Percentiles rank a stretch among this genome's conserved stretches.
Conservation (phyloP, 2,329 filamentous ascomycete species). For the Sporothrix phasma region DNA sequence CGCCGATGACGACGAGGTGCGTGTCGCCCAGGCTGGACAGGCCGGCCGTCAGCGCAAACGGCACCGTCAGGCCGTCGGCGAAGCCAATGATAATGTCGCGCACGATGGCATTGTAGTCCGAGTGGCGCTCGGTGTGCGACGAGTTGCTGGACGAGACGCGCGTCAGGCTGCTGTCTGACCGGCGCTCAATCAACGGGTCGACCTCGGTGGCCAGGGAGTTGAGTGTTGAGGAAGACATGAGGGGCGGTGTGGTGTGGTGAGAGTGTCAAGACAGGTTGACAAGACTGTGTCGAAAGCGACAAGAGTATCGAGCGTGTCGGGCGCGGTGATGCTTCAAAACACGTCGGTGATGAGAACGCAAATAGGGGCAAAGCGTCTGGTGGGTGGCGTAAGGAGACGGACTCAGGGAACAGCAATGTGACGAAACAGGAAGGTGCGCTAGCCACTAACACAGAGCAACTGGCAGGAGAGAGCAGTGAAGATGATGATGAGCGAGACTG, state of each 20-base stretch:
- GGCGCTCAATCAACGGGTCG: constrained; percentile 19
- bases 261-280: not conserved
- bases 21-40: constrained; percentile 56
- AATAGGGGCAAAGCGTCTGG: not conserved
- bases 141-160: constrained; percentile 15
- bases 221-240: constrained; percentile 11
- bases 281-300: too few species aligned
- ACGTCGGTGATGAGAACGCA: not conserved
- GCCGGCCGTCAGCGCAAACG: constrained; percentile 68
- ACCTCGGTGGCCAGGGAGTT: constrained; percentile 11
- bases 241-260: not conserved
- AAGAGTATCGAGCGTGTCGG: too few species aligned
- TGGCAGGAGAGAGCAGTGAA: not conserved
- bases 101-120: constrained; percentile 36
- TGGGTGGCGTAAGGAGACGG: not conserved
- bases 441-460: constrained; percentile 15
- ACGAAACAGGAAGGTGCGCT: constrained; percentile 18
- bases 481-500: not conserved
- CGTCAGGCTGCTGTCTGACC: constrained; percentile 18
- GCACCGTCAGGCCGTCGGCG: constrained; percentile 69
- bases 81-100: constrained; percentile 65
- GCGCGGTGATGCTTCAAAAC: not conserved
- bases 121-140: constrained; percentile 19
- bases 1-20: constrained; percentile 59
- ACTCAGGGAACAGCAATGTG: not conserved